Evolutionary conservation across 2,329 filamentous ascomycete genomes (phyloP), one percentile per base, ranked within the genome.

Genomic region (Aspergillus intermedius): DNA sequence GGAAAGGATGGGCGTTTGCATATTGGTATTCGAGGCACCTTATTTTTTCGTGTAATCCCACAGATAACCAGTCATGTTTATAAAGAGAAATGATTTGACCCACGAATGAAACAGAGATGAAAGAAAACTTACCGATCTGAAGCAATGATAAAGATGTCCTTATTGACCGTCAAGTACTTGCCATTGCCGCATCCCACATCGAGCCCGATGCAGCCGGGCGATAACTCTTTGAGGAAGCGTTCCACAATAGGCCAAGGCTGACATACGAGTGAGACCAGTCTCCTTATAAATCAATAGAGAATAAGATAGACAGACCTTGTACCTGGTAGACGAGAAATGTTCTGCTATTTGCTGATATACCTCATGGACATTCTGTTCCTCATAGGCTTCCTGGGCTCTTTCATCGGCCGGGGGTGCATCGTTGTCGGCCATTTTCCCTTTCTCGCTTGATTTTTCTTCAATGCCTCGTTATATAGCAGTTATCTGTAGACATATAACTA

Each of bases 121-220:
- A 53, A 19, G 44, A 77, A 73, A 73, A 61, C 76, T 60, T 82
- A 94, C 74, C 89, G 81, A 74, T 97, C 93, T 48, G 86, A 91
- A 49, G 83, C 91, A 50, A 97, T 67, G 47, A 96, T 85, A 72
- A 87, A 90, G 44, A 95, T 72, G 59, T 81, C 71, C 19, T 77
- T 78, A 70, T 94, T 94, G 49, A 95, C 86, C 51, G 79, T 75
- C 52, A 97, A 75, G 67, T 97, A 96, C 76, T 97, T 97, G 58
- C 93, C 93, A 72, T 98, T 98, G 51, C 93, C 93, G 71, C 93
- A 97, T 52, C 93, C 93, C 49, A 97, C 78, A 69, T 98, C 93
- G 28, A 95, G 77, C 8, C 93, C 93, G 48, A 97, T 72, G 44
- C 87, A 80, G 22, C 91, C 91, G 10, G 82, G 72, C 0, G 77